These are phyloP conservation scores for Ajuga chamaepitys DNA, from an alignment of 257 asterid species.

Conservation along the genomic window DNA sequence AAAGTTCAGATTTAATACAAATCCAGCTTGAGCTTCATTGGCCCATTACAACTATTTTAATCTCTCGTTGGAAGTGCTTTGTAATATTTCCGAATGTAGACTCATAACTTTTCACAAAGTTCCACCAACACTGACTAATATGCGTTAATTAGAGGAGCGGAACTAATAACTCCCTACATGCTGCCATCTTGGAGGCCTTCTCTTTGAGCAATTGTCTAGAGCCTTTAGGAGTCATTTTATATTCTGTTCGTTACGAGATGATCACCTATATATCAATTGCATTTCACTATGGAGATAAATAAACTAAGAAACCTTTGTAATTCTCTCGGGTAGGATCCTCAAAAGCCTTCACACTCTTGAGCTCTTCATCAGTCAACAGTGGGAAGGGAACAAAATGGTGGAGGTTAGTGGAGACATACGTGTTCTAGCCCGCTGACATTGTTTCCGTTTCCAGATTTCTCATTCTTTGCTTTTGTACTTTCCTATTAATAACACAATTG, in stretches of 20 bases:
- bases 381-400: not conserved
- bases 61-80: not conserved
- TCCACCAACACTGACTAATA: not conserved
- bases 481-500: not conserved
- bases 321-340: not conserved
- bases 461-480: not conserved
- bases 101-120: not conserved
- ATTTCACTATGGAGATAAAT: not conserved
- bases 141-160: not conserved
- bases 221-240: not conserved
- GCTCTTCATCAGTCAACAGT: not conserved
- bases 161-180: not conserved
- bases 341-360: not conserved
- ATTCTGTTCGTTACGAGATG: not conserved
- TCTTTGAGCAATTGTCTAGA: not conserved
- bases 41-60: not conserved
- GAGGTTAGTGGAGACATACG: not conserved
- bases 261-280: not conserved
- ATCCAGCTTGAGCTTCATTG: not conserved
- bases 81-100: not conserved
- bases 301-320: not conserved
- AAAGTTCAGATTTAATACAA: not conserved
- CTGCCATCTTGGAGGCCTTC: not conserved
- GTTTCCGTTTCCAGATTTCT: not conserved
- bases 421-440: not conserved